phyloP scores from a whole-genome alignment of 78 protist genomes.

The Dictyostelium capitatum region DNA sequence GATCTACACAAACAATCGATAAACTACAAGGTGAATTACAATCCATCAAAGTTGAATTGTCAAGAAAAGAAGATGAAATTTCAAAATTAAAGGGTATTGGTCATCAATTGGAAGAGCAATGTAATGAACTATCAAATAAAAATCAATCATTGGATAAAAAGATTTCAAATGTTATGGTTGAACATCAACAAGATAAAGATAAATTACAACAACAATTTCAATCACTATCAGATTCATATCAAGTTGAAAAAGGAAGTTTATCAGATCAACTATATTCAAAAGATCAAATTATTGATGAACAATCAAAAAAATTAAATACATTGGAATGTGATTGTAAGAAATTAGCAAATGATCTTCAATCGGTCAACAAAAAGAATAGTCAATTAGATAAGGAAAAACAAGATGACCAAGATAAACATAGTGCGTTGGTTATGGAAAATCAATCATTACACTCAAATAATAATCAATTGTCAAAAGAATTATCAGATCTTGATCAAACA shows the following conservation, averaged over 20 bases:
- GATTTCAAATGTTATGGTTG: background rate
- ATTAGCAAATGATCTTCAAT: background rate
- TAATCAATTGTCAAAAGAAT: background rate
- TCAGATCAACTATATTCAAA: background rate
- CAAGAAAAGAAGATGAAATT: background rate
- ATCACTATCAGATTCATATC: background rate
- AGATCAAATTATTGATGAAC: background rate
- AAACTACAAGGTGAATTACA: background rate
- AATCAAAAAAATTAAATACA: background rate
- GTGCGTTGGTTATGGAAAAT: background rate
- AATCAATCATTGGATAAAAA: background rate
- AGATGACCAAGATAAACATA: background rate
- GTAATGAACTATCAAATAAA: background rate
- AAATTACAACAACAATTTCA: background rate
- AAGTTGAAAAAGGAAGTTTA: background rate
- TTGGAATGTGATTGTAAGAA: background rate
- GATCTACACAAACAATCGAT: background rate
- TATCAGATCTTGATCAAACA: background rate
- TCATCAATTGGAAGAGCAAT: background rate
- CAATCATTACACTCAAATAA: background rate
- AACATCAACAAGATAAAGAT: background rate
- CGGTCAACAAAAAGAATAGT: background rate
- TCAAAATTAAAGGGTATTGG: background rate
- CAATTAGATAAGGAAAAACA: conserved; percentile 1
- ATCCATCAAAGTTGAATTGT: background rate